Evolutionary conservation across 768 basidiomycete genomes (phyloP), one percentile per base, ranked within the genome.

Genomic region (Gloeostereum incarnatum): DNA sequence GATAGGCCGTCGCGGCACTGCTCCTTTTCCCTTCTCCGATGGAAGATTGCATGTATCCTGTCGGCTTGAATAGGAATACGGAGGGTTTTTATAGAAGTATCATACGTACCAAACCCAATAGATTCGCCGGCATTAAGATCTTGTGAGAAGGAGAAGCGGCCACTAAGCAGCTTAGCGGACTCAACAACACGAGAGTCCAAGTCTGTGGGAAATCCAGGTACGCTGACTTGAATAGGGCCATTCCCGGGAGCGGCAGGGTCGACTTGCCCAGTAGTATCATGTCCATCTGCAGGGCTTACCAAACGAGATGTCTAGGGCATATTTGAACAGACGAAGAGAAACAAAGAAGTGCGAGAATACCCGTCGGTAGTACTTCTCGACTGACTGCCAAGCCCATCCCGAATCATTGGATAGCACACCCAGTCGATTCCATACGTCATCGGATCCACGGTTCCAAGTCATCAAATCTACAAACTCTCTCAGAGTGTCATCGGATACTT

Each of bases 1-100:
- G 32, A 30, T 50, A 49, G 1, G 49, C 29, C 6, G 48, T 40
- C 10, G 48, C 49, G 18, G 47, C 13, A 23, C 42, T 44, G 31
- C 46, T 47, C 17, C 47, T 31, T 34, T 31, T 23, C 5, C 47
- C 47, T 16, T 18, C 17, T n/a, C 33, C 42, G 19, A 48, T 31
- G 14, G 41, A 21, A 6, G 26, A 20, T 17, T 34, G 46, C 19
- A 40, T 20, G 27, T 37, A 47, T 29, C 45, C 46, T 47, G 19
- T n/a, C n/a, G n/a, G n/a, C 7, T 8, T 22, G 13, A 45, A 16
- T 8, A 39, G n/a, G 9, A 39, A 9, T 33, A 33, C 17, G 13
- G 21, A 39, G 18, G 24, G 13, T n/a, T 4, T 8, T 7, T 30
- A 30, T 29, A 14, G 5, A 6, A 30, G 13, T 13, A 30, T 30